Percentiles rank a stretch among this genome's conserved stretches.
These are phyloP conservation scores for Prillingera fragicola DNA, from an alignment of 1,284 basidiomycete genomes.

Conservation along the genomic window DNA sequence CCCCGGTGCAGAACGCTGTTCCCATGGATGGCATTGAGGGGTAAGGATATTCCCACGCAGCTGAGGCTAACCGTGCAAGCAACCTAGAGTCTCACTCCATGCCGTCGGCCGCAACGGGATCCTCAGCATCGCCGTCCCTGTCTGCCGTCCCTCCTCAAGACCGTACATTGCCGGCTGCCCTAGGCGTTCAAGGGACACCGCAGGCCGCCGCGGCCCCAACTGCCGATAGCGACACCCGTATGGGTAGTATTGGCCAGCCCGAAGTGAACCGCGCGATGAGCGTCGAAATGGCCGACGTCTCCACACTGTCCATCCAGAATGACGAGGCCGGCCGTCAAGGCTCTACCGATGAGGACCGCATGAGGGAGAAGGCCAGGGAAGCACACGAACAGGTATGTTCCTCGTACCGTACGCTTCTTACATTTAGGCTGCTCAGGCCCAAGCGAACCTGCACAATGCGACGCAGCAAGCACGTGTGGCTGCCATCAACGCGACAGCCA, in stretches of 20 bases:
- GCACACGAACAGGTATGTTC: conserved; percentile 46
- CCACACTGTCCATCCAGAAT: conserved; percentile 18
- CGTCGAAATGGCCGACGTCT: conserved; percentile 42
- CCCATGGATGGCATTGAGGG: conserved; percentile 33
- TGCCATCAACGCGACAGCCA: conserved; percentile 46
- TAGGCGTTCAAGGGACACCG: conserved; percentile 21
- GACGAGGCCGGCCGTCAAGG: conserved; percentile 21
- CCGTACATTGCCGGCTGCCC: conserved; percentile 27
- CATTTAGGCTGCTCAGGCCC: conserved; percentile 43
- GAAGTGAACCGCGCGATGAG: conserved; percentile 32
- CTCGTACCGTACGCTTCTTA: not conserved
- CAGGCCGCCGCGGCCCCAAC: not conserved
- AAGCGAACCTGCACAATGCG: conserved; percentile 46
- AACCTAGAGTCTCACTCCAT: conserved; percentile 6
- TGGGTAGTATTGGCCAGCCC: conserved; percentile 4
- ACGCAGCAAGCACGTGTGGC: conserved; percentile 49
- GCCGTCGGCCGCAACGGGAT: conserved; percentile 15
- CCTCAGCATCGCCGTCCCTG: conserved; percentile 28
- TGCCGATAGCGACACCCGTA: not conserved
- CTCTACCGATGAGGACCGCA: conserved; percentile 39
- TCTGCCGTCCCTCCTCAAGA: conserved; percentile 27
- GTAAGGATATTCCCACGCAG: conserved; percentile 11
- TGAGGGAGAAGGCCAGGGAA: conserved; percentile 44
- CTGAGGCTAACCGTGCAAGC: not conserved
- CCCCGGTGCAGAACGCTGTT: not conserved